Base-by-base conservation (phyloP, 805 yeast genomes). In the Saccharomycopsis sp. region DNA sequence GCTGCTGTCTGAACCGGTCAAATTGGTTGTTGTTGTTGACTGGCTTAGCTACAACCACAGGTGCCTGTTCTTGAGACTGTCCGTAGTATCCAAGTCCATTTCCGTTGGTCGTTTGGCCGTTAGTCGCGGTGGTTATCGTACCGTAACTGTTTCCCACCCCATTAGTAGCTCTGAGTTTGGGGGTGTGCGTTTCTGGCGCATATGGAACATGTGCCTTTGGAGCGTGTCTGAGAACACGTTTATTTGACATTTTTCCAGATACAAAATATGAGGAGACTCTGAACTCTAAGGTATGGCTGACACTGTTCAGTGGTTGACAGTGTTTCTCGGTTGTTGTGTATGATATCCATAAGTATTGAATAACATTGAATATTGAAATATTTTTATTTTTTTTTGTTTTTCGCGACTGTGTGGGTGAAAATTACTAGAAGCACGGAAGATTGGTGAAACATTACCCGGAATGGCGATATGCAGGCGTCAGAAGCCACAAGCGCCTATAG, bases 11-110 rank as follows among this genome's bases (percentile, higher is more conserved):
- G 52, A 56, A 57, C 12, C 22, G 25, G 12, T 61, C 58, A 17
- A 58, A 56, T 23, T 54, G 55, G 42, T 58, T 61, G 47, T 59
- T 61, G 17, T 56, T 57, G 29, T 59, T 61, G 12, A 57, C 41
- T 9, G 62, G 62, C 9, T 23, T 34, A 1, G 62, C 62, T 3
- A 53, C 17, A 14, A 57, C 47, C 20, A 24, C 19, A 15, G 25
- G 25, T 3, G 19, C 19, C 38, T 5, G 38, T 3, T 14, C 19
- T 29, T 52, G 42, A 8, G 25, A 14, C 9, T 15, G 3, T 23
- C 19, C n/a, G n/a, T 52, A 9, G 17, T 14, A 24, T 17, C 17
- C 19, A 9, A 49, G 19, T 9, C 29, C 29, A 15, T 49, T 49
- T 44, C 49, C 49, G 22, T 44, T 44, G 38, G 9, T 12, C 38